Percentiles rank a stretch among this genome's conserved stretches.
Conservation (phyloP, 2,329 filamentous ascomycete species). For the Lachnellula cervina region DNA sequence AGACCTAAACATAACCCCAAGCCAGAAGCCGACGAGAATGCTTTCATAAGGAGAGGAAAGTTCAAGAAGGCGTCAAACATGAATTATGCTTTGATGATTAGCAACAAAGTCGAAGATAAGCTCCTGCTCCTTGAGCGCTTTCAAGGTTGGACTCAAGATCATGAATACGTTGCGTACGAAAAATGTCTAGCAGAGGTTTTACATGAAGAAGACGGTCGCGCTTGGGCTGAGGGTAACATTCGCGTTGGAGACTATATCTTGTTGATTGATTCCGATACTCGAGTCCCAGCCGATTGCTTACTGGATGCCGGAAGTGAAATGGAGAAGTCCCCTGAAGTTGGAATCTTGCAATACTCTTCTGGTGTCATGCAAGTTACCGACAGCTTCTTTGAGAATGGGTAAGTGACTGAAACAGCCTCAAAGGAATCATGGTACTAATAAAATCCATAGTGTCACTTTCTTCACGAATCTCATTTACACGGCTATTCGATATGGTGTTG, state of each 20-base stretch:
- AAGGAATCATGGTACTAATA: neutral
- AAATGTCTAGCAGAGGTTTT: constrained; percentile 45
- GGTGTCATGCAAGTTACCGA: constrained; percentile 72
- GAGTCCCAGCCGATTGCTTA: constrained; percentile 62
- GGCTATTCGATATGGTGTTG: constrained; percentile 64
- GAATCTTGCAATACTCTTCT: constrained; percentile 68
- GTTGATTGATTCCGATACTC: constrained; percentile 64
- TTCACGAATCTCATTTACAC: constrained; percentile 76
- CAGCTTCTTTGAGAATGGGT: constrained; percentile 67
- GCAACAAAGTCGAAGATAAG: constrained; percentile 35
- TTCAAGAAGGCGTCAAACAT: constrained; percentile 61
- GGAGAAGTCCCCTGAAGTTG: constrained; percentile 64
- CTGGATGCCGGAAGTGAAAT: constrained; percentile 69
- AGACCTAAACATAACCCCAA: constrained; percentile 49
- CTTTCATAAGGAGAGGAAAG: constrained; percentile 54
- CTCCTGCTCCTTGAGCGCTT: constrained; percentile 31
- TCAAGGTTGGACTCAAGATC: constrained; percentile 20
- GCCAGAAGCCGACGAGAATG: constrained; percentile 42
- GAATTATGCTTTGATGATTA: constrained; percentile 51
- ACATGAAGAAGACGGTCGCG: constrained; percentile 35
- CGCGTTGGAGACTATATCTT: constrained; percentile 59
- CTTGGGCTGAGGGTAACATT: constrained; percentile 57
- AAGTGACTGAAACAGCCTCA: neutral
- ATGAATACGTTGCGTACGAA: constrained; percentile 44
- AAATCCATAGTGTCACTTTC: constrained; percentile 50